Evolutionary conservation across 768 basidiomycete genomes (phyloP).

Genomic region (Lactifluus subvellereus): DNA sequence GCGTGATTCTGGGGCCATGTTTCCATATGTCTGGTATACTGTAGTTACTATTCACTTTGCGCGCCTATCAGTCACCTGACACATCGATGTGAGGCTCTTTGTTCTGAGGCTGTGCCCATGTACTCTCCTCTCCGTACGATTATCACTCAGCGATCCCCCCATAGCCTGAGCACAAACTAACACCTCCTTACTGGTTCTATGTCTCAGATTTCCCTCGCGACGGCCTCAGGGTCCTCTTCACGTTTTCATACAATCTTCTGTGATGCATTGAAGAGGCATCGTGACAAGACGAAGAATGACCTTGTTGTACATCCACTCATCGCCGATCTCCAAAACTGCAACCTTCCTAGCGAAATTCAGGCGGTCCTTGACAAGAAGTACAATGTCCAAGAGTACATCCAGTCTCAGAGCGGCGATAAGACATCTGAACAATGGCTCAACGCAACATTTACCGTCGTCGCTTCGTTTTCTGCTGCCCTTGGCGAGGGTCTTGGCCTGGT

Average conservation of each 20-base stretch:
- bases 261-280: not conserved
- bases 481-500: no score
- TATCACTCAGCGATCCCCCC: not conserved
- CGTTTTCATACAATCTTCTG: not conserved
- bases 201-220: not conserved
- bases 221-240: not conserved
- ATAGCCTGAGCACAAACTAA: constrained; percentile 28
- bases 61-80: no score
- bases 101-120: not conserved
- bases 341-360: not conserved
- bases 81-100: no score
- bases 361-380: not conserved
- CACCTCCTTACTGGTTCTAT: not conserved
- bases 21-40: no score
- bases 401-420: not conserved
- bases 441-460: not conserved
- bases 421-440: no score
- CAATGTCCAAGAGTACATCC: not conserved
- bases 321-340: not conserved
- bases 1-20: no score
- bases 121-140: not conserved
- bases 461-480: not conserved
- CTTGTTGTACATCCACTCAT: not conserved
- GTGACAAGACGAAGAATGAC: not conserved
- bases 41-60: no score